Evolutionary conservation across 257 asterid genomes (phyloP), one percentile per base, ranked within the genome.

Genomic region (Ocimum tenuiflorum): DNA sequence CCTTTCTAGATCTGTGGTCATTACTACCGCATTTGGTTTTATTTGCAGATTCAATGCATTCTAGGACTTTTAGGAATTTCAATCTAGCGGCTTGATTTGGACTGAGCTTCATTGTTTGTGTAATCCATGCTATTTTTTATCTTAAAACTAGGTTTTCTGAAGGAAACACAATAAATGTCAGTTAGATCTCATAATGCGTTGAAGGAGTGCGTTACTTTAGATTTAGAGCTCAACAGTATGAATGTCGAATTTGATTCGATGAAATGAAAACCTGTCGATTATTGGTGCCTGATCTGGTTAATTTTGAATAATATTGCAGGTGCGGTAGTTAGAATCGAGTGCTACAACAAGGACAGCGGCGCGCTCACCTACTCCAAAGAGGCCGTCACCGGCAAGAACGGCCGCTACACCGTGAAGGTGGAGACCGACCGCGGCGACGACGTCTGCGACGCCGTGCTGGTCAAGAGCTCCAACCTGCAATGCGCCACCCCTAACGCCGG

Each of bases 391-490:
- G 72, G 72, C 56, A 15, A 68, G 0, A 33, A 51, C 6, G 91
- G 91, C 41, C 14, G 49, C 0, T 85, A 76, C 80, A 24, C 7
- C 0, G 29, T 73, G 22, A 3, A 56, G 10, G 80, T 84, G 5
- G 39, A 71, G 1, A 52, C 50, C 0, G 91, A 82, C 59, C 75
- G 68, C n/a, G 79, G 80, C 0, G 79, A 75, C 2, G 84, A 81
- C 24, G 8, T 2, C 0, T 84, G 88, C 7, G 78, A 84, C 3
- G 78, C 72, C 0, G 31, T 73, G 14, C 54, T 81, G 35, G 82
- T 80, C 27, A 75, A 77, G 77, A 81, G 88, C 35, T 8, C 76
- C 0, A 70, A 81, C 60, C 66, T 74, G 0, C 78, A 53, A n/a
- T 81, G 87, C 72, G 49, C 69, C 33, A 13, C 23, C 8, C 79